phyloP scores from a whole-genome alignment of 139 green algal genomes.

The Microglena sp. region DNA sequence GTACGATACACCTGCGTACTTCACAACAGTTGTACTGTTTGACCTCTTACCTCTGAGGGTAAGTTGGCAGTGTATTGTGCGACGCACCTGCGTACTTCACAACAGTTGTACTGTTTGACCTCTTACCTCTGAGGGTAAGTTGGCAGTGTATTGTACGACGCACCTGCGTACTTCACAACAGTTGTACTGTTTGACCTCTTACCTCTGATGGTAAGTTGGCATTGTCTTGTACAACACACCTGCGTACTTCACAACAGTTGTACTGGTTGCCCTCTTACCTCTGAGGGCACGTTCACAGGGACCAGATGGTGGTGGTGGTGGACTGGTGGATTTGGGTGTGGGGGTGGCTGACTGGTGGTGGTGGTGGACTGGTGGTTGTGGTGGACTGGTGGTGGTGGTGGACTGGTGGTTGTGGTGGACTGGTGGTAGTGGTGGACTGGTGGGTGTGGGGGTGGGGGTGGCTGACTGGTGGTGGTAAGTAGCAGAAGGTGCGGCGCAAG shows the following conservation, averaged over 20 bases:
- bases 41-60: conserved; percentile 32
- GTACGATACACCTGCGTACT: conserved; percentile 49
- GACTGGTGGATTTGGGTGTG: too few species aligned
- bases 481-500: too few species aligned
- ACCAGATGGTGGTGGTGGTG: too few species aligned
- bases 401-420: too few species aligned
- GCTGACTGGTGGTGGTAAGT: too few species aligned
- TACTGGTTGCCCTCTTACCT: conserved; percentile 53
- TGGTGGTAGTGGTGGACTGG: too few species aligned
- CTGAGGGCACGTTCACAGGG: conserved; percentile 29
- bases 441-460: too few species aligned
- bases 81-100: conserved; percentile 31
- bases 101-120: conserved; percentile 52
- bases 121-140: conserved; percentile 35
- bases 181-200: conserved; percentile 61
- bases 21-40: conserved; percentile 48
- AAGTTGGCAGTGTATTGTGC: conserved; percentile 30
- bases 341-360: too few species aligned
- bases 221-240: conserved; percentile 31
- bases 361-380: too few species aligned
- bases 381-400: too few species aligned
- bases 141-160: conserved; percentile 37
- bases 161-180: conserved; percentile 27
- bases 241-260: conserved; percentile 42
- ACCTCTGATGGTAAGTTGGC: conserved; percentile 18